Conservation (phyloP, 768 basidiomycete species). For the Lentinus brumalis region DNA sequence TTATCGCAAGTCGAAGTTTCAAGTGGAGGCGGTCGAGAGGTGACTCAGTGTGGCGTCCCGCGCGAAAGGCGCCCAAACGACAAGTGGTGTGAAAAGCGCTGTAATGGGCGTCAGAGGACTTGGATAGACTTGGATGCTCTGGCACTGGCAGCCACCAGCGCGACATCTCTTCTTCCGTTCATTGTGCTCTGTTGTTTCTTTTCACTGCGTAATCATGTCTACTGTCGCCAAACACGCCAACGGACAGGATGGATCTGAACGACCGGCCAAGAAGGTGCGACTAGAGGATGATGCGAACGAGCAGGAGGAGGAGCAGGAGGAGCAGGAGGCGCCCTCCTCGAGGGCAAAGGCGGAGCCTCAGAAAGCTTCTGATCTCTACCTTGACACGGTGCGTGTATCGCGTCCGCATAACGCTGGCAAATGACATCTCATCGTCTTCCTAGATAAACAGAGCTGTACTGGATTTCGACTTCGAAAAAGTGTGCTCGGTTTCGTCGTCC, state of each 20-base stretch:
- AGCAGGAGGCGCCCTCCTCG: slow-evolving; percentile 25
- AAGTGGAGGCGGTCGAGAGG: too few relatives aligned
- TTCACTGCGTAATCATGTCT: background rate
- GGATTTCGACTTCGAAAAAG: slow-evolving; percentile 99
- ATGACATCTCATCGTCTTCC: background rate
- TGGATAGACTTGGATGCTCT: background rate
- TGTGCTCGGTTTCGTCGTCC: slow-evolving; percentile 94
- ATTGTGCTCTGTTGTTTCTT: background rate
- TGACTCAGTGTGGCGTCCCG: background rate
- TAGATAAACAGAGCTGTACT: slow-evolving; percentile 89
- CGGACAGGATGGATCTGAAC: slow-evolving; percentile 1
- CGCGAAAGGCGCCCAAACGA: background rate
- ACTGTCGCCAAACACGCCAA: slow-evolving; percentile 1
- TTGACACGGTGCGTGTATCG: slow-evolving; percentile 75
- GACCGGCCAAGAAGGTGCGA: slow-evolving; percentile 24
- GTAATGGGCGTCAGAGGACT: background rate
- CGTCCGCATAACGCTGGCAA: background rate
- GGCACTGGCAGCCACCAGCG: background rate
- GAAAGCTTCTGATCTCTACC: slow-evolving; percentile 81
- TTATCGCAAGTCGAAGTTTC: too few relatives aligned
- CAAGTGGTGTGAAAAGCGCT: background rate
- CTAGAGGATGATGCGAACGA: slow-evolving; percentile 26
- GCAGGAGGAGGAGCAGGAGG: slow-evolving; percentile 30
- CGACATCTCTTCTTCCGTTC: background rate
- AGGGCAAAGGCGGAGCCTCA: slow-evolving; percentile 27